Evolutionary conservation across 2,329 filamentous ascomycete species (phyloP).

Genomic region (Verticillium albo-atrum): DNA sequence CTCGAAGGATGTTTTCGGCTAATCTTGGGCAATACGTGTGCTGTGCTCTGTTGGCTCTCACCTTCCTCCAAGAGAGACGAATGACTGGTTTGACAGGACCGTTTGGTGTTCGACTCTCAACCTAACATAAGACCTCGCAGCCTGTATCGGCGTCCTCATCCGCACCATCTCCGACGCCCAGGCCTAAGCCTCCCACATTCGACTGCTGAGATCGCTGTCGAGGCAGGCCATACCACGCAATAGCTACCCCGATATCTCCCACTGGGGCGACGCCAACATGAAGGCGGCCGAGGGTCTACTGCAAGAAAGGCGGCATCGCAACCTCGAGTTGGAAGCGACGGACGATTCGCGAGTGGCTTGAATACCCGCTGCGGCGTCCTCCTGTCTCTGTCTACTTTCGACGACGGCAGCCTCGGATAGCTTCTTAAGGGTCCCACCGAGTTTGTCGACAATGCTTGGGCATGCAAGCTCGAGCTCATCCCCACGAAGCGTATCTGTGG

Average conservation of each 20-base stretch:
- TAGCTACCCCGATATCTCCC: too few relatives aligned
- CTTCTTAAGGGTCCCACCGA: too few relatives aligned
- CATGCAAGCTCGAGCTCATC: too few relatives aligned
- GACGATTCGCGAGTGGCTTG: conserved; percentile 9
- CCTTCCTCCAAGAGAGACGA: conserved; percentile 9
- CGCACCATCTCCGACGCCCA: conserved; percentile 11
- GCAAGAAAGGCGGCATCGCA: conserved; percentile 6
- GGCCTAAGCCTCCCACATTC: conserved; percentile 6
- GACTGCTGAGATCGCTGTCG: conserved; percentile 2
- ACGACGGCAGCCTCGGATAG: conserved; percentile 10
- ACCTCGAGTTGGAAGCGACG: conserved; percentile 1
- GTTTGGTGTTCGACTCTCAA: conserved; percentile 7
- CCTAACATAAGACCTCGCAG: conserved; percentile 6
- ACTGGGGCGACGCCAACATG: too few relatives aligned
- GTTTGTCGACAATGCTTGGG: too few relatives aligned
- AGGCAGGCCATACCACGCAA: too few relatives aligned
- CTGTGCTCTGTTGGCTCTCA: conserved; percentile 5
- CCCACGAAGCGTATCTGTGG: too few relatives aligned
- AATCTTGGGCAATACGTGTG: too few relatives aligned
- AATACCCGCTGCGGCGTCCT: conserved; percentile 5
- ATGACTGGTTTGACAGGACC: conserved; percentile 11
- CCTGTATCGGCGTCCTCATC: conserved; percentile 8
- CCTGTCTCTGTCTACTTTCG: conserved; percentile 2
- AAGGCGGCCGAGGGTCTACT: neutral
- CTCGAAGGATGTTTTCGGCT: too few relatives aligned